Evolutionary conservation across 306 rosid genomes (phyloP).

Genomic region (Gleditsia sinensis): DNA sequence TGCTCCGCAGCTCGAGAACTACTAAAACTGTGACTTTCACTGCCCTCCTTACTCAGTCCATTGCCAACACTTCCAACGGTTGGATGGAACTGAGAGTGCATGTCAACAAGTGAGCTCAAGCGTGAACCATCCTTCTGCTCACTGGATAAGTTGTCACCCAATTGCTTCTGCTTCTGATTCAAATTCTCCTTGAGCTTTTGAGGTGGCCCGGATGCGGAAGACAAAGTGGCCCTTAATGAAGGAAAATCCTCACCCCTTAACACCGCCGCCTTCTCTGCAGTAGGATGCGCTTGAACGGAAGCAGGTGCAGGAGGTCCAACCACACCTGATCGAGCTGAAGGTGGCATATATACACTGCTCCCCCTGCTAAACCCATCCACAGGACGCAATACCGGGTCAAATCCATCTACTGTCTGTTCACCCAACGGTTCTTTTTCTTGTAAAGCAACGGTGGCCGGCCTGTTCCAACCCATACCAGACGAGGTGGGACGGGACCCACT

Average conservation of each 20-base stretch:
- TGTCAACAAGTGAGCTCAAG: conserved; percentile 42
- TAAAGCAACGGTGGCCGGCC: conserved; percentile 51
- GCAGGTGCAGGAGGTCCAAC: conserved; percentile 37
- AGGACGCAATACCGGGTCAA: conserved; percentile 43
- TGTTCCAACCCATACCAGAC: conserved; percentile 91
- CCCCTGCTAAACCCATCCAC: conserved; percentile 45
- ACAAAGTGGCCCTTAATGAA: conserved; percentile 76
- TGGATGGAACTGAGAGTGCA: conserved; percentile 44
- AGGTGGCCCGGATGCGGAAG: conserved; percentile 48
- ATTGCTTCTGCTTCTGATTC: conserved; percentile 57
- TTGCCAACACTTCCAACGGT: conserved; percentile 35
- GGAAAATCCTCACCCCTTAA: conserved; percentile 97
- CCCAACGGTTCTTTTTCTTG: conserved; percentile 52
- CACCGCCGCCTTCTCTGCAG: conserved; percentile 50
- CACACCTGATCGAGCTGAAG: conserved; percentile 58
- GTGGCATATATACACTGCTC: conserved; percentile 59
- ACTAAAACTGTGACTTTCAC: conserved; percentile 37
- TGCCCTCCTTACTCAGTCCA: conserved; percentile 37
- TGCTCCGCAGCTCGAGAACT: conserved; percentile 41
- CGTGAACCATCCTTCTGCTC: conserved; percentile 50
- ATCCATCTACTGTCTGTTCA: conserved; percentile 51
- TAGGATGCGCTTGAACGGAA: conserved; percentile 30
- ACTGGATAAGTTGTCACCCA: conserved; percentile 37
- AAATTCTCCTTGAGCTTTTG: conserved; percentile 68
- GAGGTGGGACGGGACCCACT: conserved; percentile 75